A percentile compares a stretch with the other conserved stretches of the same genome.
Evolutionary conservation across 2,329 filamentous ascomycete species (phyloP).

Genomic region (Knufia fluminis): DNA sequence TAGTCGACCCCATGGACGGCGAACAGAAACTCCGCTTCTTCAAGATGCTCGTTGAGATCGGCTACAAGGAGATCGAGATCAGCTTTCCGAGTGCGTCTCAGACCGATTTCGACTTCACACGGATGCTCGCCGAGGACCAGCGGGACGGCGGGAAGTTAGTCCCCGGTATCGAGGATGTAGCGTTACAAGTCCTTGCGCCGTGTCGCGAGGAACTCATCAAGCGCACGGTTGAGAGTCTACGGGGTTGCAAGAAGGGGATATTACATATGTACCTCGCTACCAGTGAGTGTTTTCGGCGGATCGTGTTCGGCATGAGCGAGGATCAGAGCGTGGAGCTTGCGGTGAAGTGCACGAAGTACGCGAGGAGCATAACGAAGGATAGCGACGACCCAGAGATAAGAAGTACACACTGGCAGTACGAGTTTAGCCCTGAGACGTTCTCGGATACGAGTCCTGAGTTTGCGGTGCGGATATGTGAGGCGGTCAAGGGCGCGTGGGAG

Average conservation of each 20-base stretch:
- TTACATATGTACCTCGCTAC: conserved; percentile 95
- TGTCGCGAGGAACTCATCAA: conserved; percentile 86
- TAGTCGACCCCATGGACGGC: conserved; percentile 90
- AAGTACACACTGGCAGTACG: conserved; percentile 48
- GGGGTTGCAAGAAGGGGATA: conserved; percentile 84
- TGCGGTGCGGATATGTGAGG: conserved; percentile 73
- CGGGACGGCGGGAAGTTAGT: conserved; percentile 51
- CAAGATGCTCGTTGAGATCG: conserved; percentile 81
- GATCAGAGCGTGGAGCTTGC: conserved; percentile 74
- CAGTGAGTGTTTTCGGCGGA: conserved; percentile 84
- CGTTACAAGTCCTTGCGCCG: conserved; percentile 82
- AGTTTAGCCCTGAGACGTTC: conserved; percentile 55
- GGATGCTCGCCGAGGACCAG: conserved; percentile 59
- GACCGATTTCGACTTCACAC: conserved; percentile 92
- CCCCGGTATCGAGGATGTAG: conserved; percentile 77
- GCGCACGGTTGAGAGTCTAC: conserved; percentile 78
- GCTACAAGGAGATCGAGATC: conserved; percentile 97
- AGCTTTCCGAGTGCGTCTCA: conserved; percentile 91
- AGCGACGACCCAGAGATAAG: conserved; percentile 41
- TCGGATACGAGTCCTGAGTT: conserved; percentile 83
- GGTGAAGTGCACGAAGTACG: conserved; percentile 75
- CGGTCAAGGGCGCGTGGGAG: conserved; percentile 88
- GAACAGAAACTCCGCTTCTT: conserved; percentile 95
- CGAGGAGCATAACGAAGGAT: conserved; percentile 81
- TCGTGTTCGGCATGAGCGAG: conserved; percentile 82